Conservation (phyloP, 2,329 filamentous ascomycete species). For the Sclerotinia sclerotiorum region DNA sequence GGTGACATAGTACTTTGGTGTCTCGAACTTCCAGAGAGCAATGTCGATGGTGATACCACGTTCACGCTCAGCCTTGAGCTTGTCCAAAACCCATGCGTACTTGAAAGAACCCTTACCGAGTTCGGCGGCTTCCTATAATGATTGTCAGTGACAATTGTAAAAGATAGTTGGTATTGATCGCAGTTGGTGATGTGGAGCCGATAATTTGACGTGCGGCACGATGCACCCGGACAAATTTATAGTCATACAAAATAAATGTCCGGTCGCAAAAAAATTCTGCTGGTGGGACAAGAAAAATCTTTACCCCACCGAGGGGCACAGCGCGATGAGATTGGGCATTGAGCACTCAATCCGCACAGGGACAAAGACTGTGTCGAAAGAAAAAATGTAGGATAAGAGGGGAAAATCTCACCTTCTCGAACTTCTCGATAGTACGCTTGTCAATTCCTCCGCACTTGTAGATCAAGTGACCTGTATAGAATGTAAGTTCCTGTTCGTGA, state of each 20-base stretch:
- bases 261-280: slow-evolving; percentile 6
- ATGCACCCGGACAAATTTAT: not conserved
- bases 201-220: too few species aligned
- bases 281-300: not conserved
- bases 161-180: not conserved
- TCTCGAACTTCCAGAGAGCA: slow-evolving; percentile 99
- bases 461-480: slow-evolving; percentile 81
- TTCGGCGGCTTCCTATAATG: slow-evolving; percentile 86
- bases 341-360: not conserved
- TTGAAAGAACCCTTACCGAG: slow-evolving; percentile 99
- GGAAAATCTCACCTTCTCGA: slow-evolving; percentile 84
- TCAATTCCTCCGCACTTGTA: slow-evolving; percentile 99
- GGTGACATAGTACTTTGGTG: slow-evolving; percentile 94
- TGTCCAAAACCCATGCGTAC: slow-evolving; percentile 99
- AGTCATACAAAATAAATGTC: slow-evolving; percentile 12
- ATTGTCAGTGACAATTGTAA: slow-evolving; percentile 28
- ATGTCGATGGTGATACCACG: slow-evolving; percentile 99
- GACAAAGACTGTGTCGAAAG: slow-evolving; percentile 36
- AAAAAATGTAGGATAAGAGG: slow-evolving; percentile 26
- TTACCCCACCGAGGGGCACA: slow-evolving; percentile 19
- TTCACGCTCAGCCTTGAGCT: slow-evolving; percentile 99
- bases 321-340: not conserved
- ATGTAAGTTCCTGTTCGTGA: slow-evolving; percentile 29
- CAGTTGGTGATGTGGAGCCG: not conserved
- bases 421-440: slow-evolving; percentile 99